A percentile compares a stretch with the other conserved stretches of the same genome.
Evolutionary conservation across 148 eudicot genomes (phyloP).

Genomic region (Rhododendron williamsianum): DNA sequence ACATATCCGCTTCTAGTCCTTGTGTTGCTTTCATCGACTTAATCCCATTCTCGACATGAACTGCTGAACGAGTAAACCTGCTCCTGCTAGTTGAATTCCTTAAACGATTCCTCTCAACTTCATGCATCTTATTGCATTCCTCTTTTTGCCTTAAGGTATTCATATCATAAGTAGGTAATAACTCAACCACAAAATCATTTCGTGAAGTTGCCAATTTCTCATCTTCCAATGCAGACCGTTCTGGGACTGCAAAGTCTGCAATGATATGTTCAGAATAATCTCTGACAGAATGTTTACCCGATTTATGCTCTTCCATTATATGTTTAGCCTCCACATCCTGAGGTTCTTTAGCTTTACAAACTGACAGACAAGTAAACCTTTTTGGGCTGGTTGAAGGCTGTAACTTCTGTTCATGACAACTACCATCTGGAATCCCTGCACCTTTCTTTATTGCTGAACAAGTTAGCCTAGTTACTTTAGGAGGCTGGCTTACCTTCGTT

Average conservation of each 20-base stretch:
- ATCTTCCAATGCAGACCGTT: neutral
- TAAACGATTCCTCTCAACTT: neutral
- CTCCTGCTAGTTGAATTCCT: conserved; percentile 9
- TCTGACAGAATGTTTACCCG: conserved; percentile 4
- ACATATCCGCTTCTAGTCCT: neutral
- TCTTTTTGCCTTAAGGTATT: conserved; percentile 9
- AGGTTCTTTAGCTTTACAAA: conserved; percentile 14
- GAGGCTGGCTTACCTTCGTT: conserved; percentile 16
- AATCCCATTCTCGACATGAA: conserved; percentile 10
- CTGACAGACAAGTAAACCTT: conserved; percentile 32
- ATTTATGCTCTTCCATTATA: conserved; percentile 13
- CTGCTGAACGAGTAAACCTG: conserved; percentile 25
- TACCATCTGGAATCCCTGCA: conserved; percentile 4
- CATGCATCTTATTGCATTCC: conserved; percentile 8
- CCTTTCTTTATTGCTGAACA: conserved; percentile 18
- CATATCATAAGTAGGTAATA: neutral
- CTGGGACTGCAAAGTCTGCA: neutral
- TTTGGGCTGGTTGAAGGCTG: conserved; percentile 12
- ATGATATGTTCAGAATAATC: neutral
- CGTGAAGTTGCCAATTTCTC: neutral
- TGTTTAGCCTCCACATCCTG: conserved; percentile 12
- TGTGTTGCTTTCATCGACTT: neutral
- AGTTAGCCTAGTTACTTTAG: conserved; percentile 20
- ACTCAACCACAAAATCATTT: conserved; percentile 5
- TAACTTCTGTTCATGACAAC: conserved; percentile 10